Percentiles rank a stretch among this genome's conserved stretches.
These are phyloP conservation scores for Didymella glomerata DNA, from an alignment of 2,329 filamentous ascomycete genomes.

Conservation along the genomic window DNA sequence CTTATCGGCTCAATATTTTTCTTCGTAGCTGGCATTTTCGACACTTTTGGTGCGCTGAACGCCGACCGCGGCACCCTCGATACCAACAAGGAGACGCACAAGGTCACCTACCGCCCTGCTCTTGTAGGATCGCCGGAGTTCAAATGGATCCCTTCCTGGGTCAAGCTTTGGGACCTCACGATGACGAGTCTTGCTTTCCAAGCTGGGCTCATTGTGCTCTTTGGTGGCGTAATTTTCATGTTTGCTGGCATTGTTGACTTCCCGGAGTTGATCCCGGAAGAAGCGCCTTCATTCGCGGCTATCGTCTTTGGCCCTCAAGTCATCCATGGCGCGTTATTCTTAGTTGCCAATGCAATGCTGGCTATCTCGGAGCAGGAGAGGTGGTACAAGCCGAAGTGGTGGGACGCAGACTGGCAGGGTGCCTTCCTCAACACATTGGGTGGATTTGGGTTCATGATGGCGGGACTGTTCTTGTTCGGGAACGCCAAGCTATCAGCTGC, in stretches of 20 bases:
- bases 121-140: conserved; percentile 37
- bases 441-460: conserved; percentile 42
- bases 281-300: conserved; percentile 22
- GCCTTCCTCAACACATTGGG: conserved; percentile 38
- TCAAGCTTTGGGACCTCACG: conserved; percentile 31
- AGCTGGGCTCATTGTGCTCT: conserved; percentile 40
- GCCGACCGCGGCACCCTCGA: conserved; percentile 27
- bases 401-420: conserved; percentile 39
- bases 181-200: conserved; percentile 38
- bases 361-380: conserved; percentile 35
- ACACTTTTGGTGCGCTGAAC: conserved; percentile 37
- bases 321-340: conserved; percentile 37
- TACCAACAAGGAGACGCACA: conserved; percentile 12
- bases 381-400: conserved; percentile 39
- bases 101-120: conserved; percentile 34
- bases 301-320: conserved; percentile 41
- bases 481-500: conserved; percentile 25
- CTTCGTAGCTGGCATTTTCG: conserved; percentile 39
- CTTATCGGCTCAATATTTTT: conserved; percentile 41
- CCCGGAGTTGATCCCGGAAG: conserved; percentile 34
- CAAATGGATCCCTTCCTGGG: conserved; percentile 33
- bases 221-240: conserved; percentile 44
- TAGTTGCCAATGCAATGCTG: conserved; percentile 40
- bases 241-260: conserved; percentile 41
- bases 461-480: conserved; percentile 36